These are phyloP conservation scores for Bryoglossum gracile DNA, from an alignment of 495 filamentous ascomycete genomes.

Conservation along the genomic window DNA sequence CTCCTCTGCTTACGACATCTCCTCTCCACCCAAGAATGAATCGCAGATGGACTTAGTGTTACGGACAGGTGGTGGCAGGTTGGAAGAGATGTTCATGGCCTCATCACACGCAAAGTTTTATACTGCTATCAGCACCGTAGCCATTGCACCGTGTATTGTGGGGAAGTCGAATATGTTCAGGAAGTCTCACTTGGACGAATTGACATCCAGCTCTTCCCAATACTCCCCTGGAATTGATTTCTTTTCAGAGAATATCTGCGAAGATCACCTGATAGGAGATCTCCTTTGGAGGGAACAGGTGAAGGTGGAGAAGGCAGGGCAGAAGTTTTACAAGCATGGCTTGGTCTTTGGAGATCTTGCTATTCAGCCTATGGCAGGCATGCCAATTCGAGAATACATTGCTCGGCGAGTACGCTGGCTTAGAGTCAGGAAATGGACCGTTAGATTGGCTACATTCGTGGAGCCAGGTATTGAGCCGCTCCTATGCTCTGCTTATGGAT, in stretches of 20 bases:
- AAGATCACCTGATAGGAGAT: conserved; percentile 94
- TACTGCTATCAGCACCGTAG: conserved; percentile 89
- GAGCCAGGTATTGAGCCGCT: conserved; percentile 93
- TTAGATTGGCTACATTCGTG: conserved; percentile 80
- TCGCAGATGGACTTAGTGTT: conserved; percentile 24
- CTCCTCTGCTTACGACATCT: conserved; percentile 16
- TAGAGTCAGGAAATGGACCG: conserved; percentile 90
- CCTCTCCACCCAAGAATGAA: conserved; percentile 18
- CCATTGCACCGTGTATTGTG: conserved; percentile 86
- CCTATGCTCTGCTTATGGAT: conserved; percentile 70
- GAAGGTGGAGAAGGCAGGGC: conserved; percentile 39
- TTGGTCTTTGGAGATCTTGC: conserved; percentile 79
- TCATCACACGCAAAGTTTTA: conserved; percentile 98
- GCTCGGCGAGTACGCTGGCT: conserved; percentile 85
- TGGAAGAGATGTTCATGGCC: conserved; percentile 92
- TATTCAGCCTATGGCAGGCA: conserved; percentile 79
- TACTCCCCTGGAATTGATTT: conserved; percentile 70
- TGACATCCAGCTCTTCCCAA: conserved; percentile 36
- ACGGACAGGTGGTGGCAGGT: conserved; percentile 60
- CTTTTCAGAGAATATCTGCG: conserved; percentile 94
- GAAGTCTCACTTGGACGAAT: conserved; percentile 64
- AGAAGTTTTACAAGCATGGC: conserved; percentile 65
- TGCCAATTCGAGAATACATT: conserved; percentile 73
- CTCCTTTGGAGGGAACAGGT: conserved; percentile 67
- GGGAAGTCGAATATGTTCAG: conserved; percentile 99